phyloP scores from a whole-genome alignment of 2,329 filamentous ascomycete genomes.

The Calonectria henricotiae region DNA sequence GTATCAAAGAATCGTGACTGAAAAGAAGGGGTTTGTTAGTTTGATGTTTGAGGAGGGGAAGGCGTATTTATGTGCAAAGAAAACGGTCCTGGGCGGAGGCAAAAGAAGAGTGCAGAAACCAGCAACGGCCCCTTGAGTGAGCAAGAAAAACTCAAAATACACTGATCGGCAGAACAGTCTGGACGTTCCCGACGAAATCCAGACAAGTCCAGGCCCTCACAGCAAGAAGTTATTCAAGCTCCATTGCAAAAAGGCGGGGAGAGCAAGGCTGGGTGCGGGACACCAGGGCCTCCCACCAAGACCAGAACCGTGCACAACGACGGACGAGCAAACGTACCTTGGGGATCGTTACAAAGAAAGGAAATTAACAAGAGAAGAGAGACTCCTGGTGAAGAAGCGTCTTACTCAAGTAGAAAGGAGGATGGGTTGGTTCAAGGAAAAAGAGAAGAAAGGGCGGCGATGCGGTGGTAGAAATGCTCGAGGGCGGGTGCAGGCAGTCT shows the following conservation, averaged over 20 bases:
- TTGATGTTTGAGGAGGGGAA: constrained; percentile 37
- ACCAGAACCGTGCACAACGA: constrained; percentile 9
- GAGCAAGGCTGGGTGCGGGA: constrained; percentile 20
- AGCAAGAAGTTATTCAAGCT: background rate
- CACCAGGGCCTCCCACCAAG: constrained; percentile 5
- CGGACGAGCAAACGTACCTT: constrained; percentile 47
- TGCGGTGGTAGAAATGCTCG: constrained; percentile 57
- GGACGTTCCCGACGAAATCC: constrained; percentile 1
- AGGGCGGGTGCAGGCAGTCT: constrained; percentile 38
- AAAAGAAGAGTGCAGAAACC: background rate
- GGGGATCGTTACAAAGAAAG: constrained; percentile 49
- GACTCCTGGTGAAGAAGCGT: constrained; percentile 50
- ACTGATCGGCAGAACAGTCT: constrained; percentile 11
- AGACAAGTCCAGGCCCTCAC: background rate
- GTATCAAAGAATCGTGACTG: constrained; percentile 59
- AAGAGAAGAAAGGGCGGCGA: constrained; percentile 48
- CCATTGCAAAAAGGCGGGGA: background rate
- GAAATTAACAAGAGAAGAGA: constrained; percentile 47
- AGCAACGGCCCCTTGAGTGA: background rate
- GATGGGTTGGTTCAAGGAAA: constrained; percentile 39
- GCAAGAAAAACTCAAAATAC: background rate
- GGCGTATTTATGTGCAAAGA: constrained; percentile 13
- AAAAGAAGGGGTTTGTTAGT: constrained; percentile 41
- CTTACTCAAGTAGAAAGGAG: constrained; percentile 49
- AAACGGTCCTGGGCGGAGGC: constrained; percentile 31